Base-by-base conservation (phyloP, 2,329 filamentous ascomycete genomes). In the Chrysosporium keratinophilum region DNA sequence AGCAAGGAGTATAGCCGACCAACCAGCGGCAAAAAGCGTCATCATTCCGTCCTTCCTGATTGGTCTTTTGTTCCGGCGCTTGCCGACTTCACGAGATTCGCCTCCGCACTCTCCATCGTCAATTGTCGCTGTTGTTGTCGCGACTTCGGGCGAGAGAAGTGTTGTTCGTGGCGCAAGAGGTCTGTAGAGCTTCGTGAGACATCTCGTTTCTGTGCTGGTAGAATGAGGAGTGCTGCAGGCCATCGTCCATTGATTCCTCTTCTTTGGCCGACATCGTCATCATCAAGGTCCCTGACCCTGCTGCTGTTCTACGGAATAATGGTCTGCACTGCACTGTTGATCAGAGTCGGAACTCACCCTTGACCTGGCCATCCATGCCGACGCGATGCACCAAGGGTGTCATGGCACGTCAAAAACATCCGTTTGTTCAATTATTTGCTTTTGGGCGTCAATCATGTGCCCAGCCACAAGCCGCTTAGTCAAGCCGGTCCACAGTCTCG, bases 11-110 rank as follows among this genome's bases (percentile, higher is more conserved):
- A n/a, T n/a, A 37, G 11, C 35, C 35, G 35, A 37, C 35, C 35
- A 37, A 37, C 35, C 35, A 37, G 35, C 35, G 35, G 35, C 10
- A 37, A 37, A 41, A 9, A 41, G 12, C 45, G 33, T 47, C 45
- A 47, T 37, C 44, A 10, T 47, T 47, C 45, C 45, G 15, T 37
- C 37, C 17, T 31, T 37, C 33, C 33, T 47, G 31, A 47, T 47
- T 47, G 45, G n/a, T 14, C 28, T 19, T 37, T n/a, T 37, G 11
- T 47, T 12, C 45, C 45, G 45, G 37, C 17, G 45, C 15, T 47
- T 47, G 45, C 45, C 44, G 33, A 31, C 4, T 17, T n/a, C 12
- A 47, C 45, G 45, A 47, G 45, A 47, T 37, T 37, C 45, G 45
- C 45, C 45, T 34, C 34, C 20, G 11, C 7, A 28, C 9, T n/a